Base-by-base conservation (phyloP, 805 yeast genomes). In the Yamadazyma takamatsuzukensis region DNA sequence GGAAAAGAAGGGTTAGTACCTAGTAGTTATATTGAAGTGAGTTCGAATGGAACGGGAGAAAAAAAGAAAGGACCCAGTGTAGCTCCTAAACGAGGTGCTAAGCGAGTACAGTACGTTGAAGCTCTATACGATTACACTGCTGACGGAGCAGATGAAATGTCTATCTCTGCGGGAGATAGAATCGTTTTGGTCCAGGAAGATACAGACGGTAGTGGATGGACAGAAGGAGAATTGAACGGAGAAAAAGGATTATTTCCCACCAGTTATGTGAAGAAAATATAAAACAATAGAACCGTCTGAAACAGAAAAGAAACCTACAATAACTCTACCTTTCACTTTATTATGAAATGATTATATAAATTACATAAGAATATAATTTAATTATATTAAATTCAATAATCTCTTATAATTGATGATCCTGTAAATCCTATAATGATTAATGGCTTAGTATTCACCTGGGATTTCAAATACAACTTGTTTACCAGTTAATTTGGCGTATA, bases 391-490 rank as follows among this genome's bases (percentile, higher is more conserved):
- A 19, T 19, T 8, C 11, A 19, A 8, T 19, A 19, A 19, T 19
- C 8, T 19, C 8, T 19, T 8, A 19, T 8, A 19, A 19, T 19
- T 18, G 10, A 26, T 26, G 10, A 26, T 7, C 14, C 33, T 25
- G 23, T 22, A n/a, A 27, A 36, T 46, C 59, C 63, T 61, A 62
- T 59, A 60, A 41, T 54, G 57, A 52, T 33, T 18, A 11, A 22
- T 21, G 11, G 27, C 18, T 32, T 36, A 39, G 29, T 42, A 34
- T 36, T 66, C 71, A 56, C 68, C 64, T 54, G 72, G 72, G 64
- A 90, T 85, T 83, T 90, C 97, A 68, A 90, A 90, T 61, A 88
- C 93, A 75, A 93, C 96, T 75, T 89, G 95, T 83, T 93, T 90
- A 77, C 98, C 98, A 64, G 98, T 90, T 74, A 90, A 86, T 80